Evolutionary conservation across 2,329 filamentous ascomycete species (phyloP).

Genomic region (Pestalotiopsis fici): DNA sequence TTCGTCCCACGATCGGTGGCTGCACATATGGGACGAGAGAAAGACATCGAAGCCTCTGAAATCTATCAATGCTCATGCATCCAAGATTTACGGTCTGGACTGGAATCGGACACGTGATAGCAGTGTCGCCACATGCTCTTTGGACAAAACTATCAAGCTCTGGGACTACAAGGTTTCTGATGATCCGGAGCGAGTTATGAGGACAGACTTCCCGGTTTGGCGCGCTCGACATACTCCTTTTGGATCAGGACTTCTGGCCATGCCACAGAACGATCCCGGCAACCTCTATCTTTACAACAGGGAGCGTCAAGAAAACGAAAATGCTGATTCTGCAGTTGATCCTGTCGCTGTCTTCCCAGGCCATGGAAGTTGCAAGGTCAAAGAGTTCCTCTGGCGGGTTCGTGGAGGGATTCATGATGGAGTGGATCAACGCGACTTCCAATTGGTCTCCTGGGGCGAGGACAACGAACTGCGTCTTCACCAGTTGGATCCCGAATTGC

Average conservation of each 20-base stretch:
- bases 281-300: constrained; percentile 84
- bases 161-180: constrained; percentile 75
- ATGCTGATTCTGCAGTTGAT: constrained; percentile 42
- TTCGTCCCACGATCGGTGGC: constrained; percentile 84
- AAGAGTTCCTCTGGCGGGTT: constrained; percentile 88
- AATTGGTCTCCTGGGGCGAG: constrained; percentile 89
- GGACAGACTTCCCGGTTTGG: constrained; percentile 86
- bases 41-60: constrained; percentile 76
- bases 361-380: constrained; percentile 70
- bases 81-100: constrained; percentile 93
- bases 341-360: constrained; percentile 62
- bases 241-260: constrained; percentile 80
- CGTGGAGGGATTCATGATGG: constrained; percentile 69
- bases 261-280: constrained; percentile 88
- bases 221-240: constrained; percentile 90
- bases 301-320: constrained; percentile 45
- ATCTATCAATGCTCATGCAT: constrained; percentile 84
- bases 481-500: constrained; percentile 63
- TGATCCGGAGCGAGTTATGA: constrained; percentile 75
- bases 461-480: constrained; percentile 83
- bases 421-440: constrained; percentile 85
- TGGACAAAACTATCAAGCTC: constrained; percentile 91
- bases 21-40: constrained; percentile 89
- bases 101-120: constrained; percentile 81
- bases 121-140: constrained; percentile 81